Base-by-base conservation (phyloP, 108 stramenopile species). In the Pseudonitzschia delicatissima region DNA sequence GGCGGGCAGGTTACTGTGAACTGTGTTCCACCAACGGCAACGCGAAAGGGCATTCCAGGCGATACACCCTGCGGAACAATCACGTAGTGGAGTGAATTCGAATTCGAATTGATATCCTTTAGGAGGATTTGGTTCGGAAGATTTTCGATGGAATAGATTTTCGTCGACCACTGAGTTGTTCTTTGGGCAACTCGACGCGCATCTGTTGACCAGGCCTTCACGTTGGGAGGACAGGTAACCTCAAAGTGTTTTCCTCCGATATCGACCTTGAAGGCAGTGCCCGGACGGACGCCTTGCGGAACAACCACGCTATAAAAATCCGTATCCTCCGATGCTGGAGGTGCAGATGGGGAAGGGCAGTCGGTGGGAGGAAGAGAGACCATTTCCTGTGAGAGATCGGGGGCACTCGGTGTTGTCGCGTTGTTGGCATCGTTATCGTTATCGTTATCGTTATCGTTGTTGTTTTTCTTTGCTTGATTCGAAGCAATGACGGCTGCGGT, bases 1-100 rank as follows among this genome's bases (percentile, higher is more conserved):
- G 64, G 64, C 21, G 96, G 96, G 70, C 94, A 97, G 8, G 87
- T 93, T 5, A 97, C 93, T 50, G 92, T 66, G n/a, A 95, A 91
- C 1, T 92, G 80, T 7, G 89, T 85, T 27, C 96, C 96, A 25
- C 85, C 83, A 5, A 92, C 96, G 50, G 92, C 36, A 6, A 97
- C 65, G 5, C 90, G 84, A 72, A 97, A 97, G 3, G 93, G 86
- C 44, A 87, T 78, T 26, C 96, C 96, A 0, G 93, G 86, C 33
- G 71, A 49, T 12, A 94, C 92, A 0, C 91, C 90, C 53, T 60
- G 57, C 49, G 96, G 96, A 1, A 96, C 93, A n/a, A 77, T 66
- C 28, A 96, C 96, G 51, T 94, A 86, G 62, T 91, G 92, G 60
- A 86, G 75, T 66, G 87, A 87, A 2, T 40, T 31, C 5, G 58